These are phyloP conservation scores for Ettlia oleoabundans DNA, from an alignment of 139 green algal species.

Conservation along the genomic window DNA sequence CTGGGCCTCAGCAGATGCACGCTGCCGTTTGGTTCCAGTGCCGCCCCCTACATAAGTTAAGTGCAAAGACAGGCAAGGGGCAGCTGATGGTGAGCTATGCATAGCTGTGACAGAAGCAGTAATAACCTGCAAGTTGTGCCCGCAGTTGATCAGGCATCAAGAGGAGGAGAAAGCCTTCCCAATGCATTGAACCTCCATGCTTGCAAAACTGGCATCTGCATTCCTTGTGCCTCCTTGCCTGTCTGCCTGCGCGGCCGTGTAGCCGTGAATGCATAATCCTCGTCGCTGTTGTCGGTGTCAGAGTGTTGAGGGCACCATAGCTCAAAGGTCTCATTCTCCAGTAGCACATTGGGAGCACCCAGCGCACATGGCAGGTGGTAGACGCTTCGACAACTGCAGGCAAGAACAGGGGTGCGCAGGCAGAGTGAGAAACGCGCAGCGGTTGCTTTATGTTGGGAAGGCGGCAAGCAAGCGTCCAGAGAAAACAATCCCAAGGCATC, in stretches of 20 bases:
- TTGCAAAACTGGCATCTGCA: too few relatives aligned
- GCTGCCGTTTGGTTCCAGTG: background rate
- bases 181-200: too few relatives aligned
- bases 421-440: too few relatives aligned
- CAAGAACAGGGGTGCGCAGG: background rate
- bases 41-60: background rate
- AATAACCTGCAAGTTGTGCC: too few relatives aligned
- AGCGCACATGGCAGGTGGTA: constrained; percentile 45
- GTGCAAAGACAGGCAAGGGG: background rate
- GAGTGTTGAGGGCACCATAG: constrained; percentile 37
- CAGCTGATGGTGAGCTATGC: too few relatives aligned
- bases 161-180: background rate
- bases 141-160: background rate
- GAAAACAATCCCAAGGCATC: too few relatives aligned
- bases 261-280: constrained; percentile 12
- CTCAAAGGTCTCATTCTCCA: constrained; percentile 35
- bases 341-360: constrained; percentile 6
- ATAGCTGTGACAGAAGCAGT: too few relatives aligned
- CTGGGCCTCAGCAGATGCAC: background rate
- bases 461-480: too few relatives aligned
- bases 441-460: too few relatives aligned
- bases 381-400: constrained; percentile 21
- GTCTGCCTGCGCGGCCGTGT: constrained; percentile 6
- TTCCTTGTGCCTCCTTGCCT: background rate
- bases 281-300: constrained; percentile 25